Percentiles rank a stretch among this genome's conserved stretches.
phyloP scores from a whole-genome alignment of 352 stramenopile species.

The Globisporangium takayamanum region DNA sequence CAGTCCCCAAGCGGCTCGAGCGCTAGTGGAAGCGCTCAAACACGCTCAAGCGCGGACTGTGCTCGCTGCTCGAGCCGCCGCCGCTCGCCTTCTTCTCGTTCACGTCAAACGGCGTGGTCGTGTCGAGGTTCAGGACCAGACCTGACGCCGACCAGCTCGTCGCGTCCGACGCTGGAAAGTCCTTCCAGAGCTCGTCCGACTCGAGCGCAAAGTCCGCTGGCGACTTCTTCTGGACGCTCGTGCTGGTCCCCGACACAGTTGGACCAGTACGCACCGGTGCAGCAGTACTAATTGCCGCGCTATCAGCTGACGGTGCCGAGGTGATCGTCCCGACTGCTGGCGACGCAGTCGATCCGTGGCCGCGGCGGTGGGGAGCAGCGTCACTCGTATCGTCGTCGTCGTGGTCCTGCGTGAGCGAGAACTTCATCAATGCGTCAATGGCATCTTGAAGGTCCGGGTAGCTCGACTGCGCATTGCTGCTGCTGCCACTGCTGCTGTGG shows the following conservation, averaged over 20 bases:
- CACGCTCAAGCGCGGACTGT: slow-evolving; percentile 72
- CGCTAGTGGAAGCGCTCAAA: slow-evolving; percentile 82
- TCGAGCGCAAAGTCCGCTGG: slow-evolving; percentile 55
- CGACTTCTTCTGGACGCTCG: background rate
- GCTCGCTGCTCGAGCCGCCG: slow-evolving; percentile 28
- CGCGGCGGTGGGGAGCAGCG: slow-evolving; percentile 3
- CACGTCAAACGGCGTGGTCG: slow-evolving; percentile 31
- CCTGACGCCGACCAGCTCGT: slow-evolving; percentile 43
- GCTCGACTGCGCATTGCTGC: slow-evolving; percentile 18
- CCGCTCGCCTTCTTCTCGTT: slow-evolving; percentile 17
- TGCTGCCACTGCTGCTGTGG: slow-evolving; percentile 8
- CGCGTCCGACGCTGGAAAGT: slow-evolving; percentile 49
- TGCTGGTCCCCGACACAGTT: background rate
- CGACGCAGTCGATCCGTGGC: slow-evolving; percentile 18
- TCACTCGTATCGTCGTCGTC: slow-evolving; percentile 15
- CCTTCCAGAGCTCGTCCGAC: slow-evolving; percentile 73
- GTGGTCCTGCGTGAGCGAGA: slow-evolving; percentile 59
- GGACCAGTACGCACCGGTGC: no score
- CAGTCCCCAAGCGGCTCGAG: slow-evolving; percentile 1
- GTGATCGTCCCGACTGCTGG: background rate
- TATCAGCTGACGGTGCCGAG: background rate
- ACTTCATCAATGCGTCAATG: slow-evolving; percentile 86
- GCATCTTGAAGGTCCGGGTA: slow-evolving; percentile 82
- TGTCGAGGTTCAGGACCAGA: slow-evolving; percentile 57
- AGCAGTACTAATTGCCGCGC: background rate